Percentiles rank a stretch among this genome's conserved stretches.
phyloP scores from a whole-genome alignment of 1,284 basidiomycete species.

The Puccinia polysora region DNA sequence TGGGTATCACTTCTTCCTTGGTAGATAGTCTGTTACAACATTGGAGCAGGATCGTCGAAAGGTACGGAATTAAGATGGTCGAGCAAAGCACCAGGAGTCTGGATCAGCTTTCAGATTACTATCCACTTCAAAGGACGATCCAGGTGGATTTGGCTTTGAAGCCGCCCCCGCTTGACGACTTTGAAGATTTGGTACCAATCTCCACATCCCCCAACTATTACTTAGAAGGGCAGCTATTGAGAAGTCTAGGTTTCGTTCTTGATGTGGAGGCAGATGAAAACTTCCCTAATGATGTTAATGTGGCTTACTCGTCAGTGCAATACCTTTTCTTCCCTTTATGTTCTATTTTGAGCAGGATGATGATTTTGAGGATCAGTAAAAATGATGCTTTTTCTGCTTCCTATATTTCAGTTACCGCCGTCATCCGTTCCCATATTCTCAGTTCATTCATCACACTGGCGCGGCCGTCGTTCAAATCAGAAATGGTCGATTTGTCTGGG shows the following conservation, averaged over 20 bases:
- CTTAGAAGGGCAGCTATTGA: conserved; percentile 42
- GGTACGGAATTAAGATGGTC: conserved; percentile 84
- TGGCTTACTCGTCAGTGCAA: conserved; percentile 39
- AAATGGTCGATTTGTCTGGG: conserved; percentile 38
- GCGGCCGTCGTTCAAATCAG: conserved; percentile 28
- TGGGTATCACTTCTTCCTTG: conserved; percentile 88
- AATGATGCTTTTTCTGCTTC: neutral
- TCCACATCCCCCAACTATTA: conserved; percentile 31
- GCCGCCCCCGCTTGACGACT: conserved; percentile 15
- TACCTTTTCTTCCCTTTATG: neutral
- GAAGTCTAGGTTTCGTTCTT: conserved; percentile 35
- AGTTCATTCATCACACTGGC: conserved; percentile 39
- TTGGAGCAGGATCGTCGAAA: conserved; percentile 79
- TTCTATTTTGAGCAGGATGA: neutral
- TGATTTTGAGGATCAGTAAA: neutral
- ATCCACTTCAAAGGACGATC: conserved; percentile 38
- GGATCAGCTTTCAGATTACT: conserved; percentile 16
- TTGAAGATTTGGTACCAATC: conserved; percentile 25
- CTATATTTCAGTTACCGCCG: conserved; percentile 34
- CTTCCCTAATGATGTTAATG: conserved; percentile 35
- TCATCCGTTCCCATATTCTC: conserved; percentile 20
- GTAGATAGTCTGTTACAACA: conserved; percentile 82
- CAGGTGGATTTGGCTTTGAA: conserved; percentile 15
- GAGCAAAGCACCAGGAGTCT: conserved; percentile 56
- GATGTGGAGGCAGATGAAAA: conserved; percentile 42